phyloP scores from a whole-genome alignment of 768 basidiomycete genomes.

The Roridomyces roridus region DNA sequence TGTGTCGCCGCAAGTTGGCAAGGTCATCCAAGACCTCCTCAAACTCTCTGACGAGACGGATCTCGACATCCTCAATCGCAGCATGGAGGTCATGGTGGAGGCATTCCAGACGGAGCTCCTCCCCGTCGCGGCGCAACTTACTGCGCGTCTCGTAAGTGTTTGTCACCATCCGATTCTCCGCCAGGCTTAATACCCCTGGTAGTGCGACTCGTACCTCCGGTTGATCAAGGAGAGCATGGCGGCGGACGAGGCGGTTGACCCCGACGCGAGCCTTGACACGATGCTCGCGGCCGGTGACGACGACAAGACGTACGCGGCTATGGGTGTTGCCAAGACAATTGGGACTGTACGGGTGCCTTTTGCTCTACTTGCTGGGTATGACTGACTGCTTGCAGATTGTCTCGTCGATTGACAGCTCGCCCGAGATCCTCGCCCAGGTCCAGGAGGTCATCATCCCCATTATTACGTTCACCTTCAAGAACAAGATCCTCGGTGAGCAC shows the following conservation, averaged over 20 bases:
- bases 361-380: slow-evolving; percentile 1
- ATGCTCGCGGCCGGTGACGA: slow-evolving; percentile 67
- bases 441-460: slow-evolving; percentile 85
- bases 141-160: slow-evolving; percentile 69
- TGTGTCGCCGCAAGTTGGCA: slow-evolving; percentile 79
- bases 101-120: slow-evolving; percentile 84
- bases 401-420: slow-evolving; percentile 71
- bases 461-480: slow-evolving; percentile 77
- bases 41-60: slow-evolving; percentile 93
- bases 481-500: slow-evolving; percentile 72
- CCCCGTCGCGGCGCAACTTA: slow-evolving; percentile 84
- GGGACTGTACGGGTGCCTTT: slow-evolving; percentile 56
- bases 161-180: background rate
- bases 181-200: background rate
- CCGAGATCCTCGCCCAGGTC: slow-evolving; percentile 78
- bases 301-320: slow-evolving; percentile 87
- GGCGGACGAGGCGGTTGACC: slow-evolving; percentile 55
- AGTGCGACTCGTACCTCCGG: slow-evolving; percentile 87
- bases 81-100: slow-evolving; percentile 89
- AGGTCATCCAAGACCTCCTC: slow-evolving; percentile 89
- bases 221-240: slow-evolving; percentile 71
- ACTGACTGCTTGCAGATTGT: slow-evolving; percentile 58
- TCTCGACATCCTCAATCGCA: slow-evolving; percentile 79
- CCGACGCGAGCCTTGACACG: slow-evolving; percentile 61
- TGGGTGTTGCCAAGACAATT: slow-evolving; percentile 89